Evolutionary conservation across 495 filamentous ascomycete genomes (phyloP).

Genomic region (Penicillium paxilli): DNA sequence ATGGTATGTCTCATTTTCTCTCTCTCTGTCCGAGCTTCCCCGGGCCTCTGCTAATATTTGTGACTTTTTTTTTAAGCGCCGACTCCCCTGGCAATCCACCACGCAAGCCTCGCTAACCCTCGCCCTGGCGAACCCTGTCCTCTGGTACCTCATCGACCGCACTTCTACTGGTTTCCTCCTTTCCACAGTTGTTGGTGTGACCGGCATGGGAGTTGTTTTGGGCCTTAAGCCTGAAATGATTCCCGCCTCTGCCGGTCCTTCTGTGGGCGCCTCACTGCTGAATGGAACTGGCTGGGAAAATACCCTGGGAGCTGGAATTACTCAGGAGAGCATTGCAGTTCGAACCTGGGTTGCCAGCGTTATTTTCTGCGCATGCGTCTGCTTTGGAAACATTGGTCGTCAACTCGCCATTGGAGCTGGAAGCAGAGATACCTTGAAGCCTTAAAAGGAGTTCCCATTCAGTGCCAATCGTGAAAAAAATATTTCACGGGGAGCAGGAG

Average conservation of each 20-base stretch:
- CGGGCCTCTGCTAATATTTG: background rate
- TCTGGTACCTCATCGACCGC: slow-evolving; percentile 96
- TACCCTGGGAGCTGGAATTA: slow-evolving; percentile 56
- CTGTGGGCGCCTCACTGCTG: slow-evolving; percentile 28
- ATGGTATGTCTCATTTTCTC: slow-evolving; percentile 61
- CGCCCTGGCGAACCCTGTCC: slow-evolving; percentile 85
- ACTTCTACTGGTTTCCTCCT: slow-evolving; percentile 80
- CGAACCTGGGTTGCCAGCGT: slow-evolving; percentile 89
- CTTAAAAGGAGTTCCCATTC: slow-evolving; percentile 8
- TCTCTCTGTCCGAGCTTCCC: slow-evolving; percentile 1
- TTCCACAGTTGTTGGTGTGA: slow-evolving; percentile 66
- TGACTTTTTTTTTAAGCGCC: slow-evolving; percentile 55
- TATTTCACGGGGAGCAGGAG: background rate
- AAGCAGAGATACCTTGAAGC: slow-evolving; percentile 19
- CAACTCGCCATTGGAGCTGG: slow-evolving; percentile 59
- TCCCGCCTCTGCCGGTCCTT: slow-evolving; percentile 55
- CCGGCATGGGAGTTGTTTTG: slow-evolving; percentile 71
- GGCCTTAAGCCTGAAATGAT: slow-evolving; percentile 74
- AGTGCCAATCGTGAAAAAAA: too few relatives aligned
- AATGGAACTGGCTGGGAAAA: slow-evolving; percentile 38
- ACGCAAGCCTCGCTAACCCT: slow-evolving; percentile 90
- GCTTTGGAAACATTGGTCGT: slow-evolving; percentile 94
- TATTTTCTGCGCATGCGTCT: slow-evolving; percentile 89
- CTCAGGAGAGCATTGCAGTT: slow-evolving; percentile 74
- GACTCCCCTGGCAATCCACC: slow-evolving; percentile 89